Base-by-base conservation (phyloP, 805 yeast genomes). In the Ogataea degrootiae region DNA sequence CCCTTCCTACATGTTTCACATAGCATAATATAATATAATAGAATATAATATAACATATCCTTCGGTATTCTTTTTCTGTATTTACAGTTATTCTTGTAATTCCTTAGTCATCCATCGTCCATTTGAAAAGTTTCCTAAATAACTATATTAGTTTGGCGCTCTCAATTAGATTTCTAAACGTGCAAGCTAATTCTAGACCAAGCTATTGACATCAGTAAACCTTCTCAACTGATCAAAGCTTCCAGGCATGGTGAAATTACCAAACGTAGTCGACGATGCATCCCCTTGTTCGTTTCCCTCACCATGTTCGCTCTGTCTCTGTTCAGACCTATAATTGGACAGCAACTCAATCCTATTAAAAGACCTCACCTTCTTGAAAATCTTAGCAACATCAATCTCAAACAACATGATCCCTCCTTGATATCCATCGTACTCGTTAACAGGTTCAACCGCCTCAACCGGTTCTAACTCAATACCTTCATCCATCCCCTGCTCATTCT, bases 321-420 rank as follows among this genome's bases (percentile, higher is more conserved):
- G 33, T 12, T 43, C 43, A 34, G 31, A 40, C 15, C 44, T 47
- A 23, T 44, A 40, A 40, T 34, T 49, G 1, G 47, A 21, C 6
- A 46, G 35, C 17, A 47, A 42, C 5, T 47, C 58, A 8, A 42
- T 47, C 33, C 54, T 47, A 29, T 48, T 50, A 37, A 60, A 55
- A n/a, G 49, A 44, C 26, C 42, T 48, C 7, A 67, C 54, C n/a
- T 49, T 54, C 5, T 58, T 42, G 22, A 61, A 58, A 1, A 69
- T 58, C 5, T 49, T 48, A 6, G 55, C 26, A 8, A 74, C 73
- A 44, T 69, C 66, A 5, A 76, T 58, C 23, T 59, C 60, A 7
- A 70, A 63, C 2, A 73, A 60, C 17, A 58, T 50, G 1, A 71
- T 61, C 26, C 67, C 59, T 0, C 82, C 81, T 39, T 72, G 71